Conservation (phyloP, 2,329 filamentous ascomycete genomes). For the Pseudodiploospora longispora region DNA sequence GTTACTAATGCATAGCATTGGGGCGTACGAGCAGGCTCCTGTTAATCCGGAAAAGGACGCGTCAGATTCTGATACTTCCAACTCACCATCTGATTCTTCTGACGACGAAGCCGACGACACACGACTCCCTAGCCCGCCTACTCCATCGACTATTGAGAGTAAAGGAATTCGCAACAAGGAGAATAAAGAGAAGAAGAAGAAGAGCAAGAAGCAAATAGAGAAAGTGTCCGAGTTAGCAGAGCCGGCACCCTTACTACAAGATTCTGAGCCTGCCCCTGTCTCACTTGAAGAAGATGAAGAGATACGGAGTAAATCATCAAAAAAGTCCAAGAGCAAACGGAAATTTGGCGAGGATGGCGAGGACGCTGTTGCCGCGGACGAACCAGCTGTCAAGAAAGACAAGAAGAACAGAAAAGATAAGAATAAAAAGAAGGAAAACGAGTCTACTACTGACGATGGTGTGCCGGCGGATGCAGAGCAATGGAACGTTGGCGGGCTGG, state of each 20-base stretch:
- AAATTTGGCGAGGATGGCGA: constrained; percentile 6
- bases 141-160: too few species aligned
- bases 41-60: too few species aligned
- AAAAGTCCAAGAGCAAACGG: constrained; percentile 5
- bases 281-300: too few species aligned
- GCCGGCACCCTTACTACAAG: too few species aligned
- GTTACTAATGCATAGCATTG: too few species aligned
- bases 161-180: too few species aligned
- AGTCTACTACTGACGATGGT: constrained; percentile 15
- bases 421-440: constrained; percentile 12
- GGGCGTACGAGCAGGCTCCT: too few species aligned
- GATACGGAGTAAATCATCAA: not conserved
- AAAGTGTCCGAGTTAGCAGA: constrained; percentile 13
- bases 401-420: constrained; percentile 19
- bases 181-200: constrained; percentile 9
- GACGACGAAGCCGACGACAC: not conserved
- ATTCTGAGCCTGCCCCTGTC: too few species aligned
- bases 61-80: not conserved
- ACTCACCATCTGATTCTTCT: not conserved
- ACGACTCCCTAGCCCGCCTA: too few species aligned
- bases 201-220: not conserved
- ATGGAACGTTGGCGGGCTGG: constrained; percentile 46
- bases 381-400: constrained; percentile 11
- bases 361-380: constrained; percentile 10
- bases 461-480: constrained; percentile 26